Percentiles rank a stretch among this genome's conserved stretches.
phyloP scores from a whole-genome alignment of 495 filamentous ascomycete species.

The Paragyromitra xinjiangensis region DNA sequence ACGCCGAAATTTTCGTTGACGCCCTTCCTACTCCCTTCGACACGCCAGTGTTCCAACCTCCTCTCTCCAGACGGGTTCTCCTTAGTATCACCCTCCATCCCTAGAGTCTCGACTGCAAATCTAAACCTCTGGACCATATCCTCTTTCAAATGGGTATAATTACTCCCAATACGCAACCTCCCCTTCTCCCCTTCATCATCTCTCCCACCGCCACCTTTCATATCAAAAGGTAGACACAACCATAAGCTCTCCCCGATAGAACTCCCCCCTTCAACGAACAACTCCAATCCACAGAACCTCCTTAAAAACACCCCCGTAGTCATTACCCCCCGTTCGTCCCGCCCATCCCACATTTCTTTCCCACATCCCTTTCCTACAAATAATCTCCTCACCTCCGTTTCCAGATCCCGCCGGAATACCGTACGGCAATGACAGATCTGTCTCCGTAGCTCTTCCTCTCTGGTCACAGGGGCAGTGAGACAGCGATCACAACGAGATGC shows the following conservation, averaged over 20 bases:
- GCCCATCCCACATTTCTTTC: slow-evolving; percentile 22
- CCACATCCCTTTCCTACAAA: slow-evolving; percentile 23
- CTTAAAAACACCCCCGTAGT: slow-evolving; percentile 23
- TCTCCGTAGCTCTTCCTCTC: slow-evolving; percentile 31
- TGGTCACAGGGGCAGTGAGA: neutral
- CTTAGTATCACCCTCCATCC: neutral
- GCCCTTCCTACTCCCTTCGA: neutral
- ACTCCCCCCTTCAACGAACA: slow-evolving; percentile 25
- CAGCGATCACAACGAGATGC: slow-evolving; percentile 17
- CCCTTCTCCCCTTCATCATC: slow-evolving; percentile 12
- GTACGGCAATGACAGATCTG: slow-evolving; percentile 34
- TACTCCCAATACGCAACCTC: slow-evolving; percentile 28
- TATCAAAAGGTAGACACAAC: slow-evolving; percentile 31
- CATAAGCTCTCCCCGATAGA: slow-evolving; percentile 11
- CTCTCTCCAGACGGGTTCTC: slow-evolving; percentile 4
- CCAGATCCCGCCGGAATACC: slow-evolving; percentile 23
- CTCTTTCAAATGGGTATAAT: slow-evolving; percentile 26
- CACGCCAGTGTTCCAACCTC: slow-evolving; percentile 27
- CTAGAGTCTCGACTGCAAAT: slow-evolving; percentile 33
- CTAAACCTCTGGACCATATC: slow-evolving; percentile 23
- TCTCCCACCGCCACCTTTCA: neutral
- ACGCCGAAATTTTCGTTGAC: slow-evolving; percentile 6
- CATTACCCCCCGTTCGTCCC: neutral
- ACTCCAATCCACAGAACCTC: slow-evolving; percentile 35
- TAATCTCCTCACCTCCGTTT: slow-evolving; percentile 4